A percentile compares a stretch with the other conserved stretches of the same genome.
Conservation (phyloP, 345 rosid genomes). For the Rhodamnia argentea region DNA sequence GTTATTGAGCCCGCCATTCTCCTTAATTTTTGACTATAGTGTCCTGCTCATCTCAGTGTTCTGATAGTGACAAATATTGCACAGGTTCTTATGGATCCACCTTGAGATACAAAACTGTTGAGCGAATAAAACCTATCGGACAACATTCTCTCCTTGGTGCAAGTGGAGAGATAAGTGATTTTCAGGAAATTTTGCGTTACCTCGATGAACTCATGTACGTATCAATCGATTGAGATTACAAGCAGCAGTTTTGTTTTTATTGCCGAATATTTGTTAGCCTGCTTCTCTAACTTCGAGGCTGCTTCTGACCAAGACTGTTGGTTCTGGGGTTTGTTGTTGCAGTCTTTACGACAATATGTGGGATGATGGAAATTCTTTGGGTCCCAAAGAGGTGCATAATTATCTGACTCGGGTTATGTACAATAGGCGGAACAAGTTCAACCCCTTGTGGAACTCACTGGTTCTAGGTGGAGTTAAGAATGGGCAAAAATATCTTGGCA, state of each 20-base stretch:
- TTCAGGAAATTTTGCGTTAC: conserved; percentile 79
- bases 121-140: conserved; percentile 77
- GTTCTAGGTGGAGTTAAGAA: conserved; percentile 96
- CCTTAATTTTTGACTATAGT: neutral
- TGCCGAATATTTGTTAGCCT: neutral
- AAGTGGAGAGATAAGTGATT: conserved; percentile 95
- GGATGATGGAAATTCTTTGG: conserved; percentile 99
- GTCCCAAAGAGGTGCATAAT: conserved; percentile 98
- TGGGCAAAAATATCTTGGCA: conserved; percentile 90
- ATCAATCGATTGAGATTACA: neutral
- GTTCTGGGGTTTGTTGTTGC: conserved; percentile 12
- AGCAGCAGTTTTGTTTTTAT: neutral
- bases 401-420: conserved; percentile 92
- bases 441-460: conserved; percentile 95
- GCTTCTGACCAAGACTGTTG: neutral
- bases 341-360: conserved; percentile 97
- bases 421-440: conserved; percentile 90
- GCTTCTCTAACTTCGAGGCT: neutral
- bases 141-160: conserved; percentile 97
- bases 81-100: conserved; percentile 97
- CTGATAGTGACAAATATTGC: neutral
- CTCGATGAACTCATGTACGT: conserved; percentile 90
- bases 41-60: neutral
- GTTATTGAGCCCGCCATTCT: neutral
- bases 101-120: conserved; percentile 81